Evolutionary conservation across 306 rosid genomes (phyloP).

Genomic region (Arachis stenosperma): DNA sequence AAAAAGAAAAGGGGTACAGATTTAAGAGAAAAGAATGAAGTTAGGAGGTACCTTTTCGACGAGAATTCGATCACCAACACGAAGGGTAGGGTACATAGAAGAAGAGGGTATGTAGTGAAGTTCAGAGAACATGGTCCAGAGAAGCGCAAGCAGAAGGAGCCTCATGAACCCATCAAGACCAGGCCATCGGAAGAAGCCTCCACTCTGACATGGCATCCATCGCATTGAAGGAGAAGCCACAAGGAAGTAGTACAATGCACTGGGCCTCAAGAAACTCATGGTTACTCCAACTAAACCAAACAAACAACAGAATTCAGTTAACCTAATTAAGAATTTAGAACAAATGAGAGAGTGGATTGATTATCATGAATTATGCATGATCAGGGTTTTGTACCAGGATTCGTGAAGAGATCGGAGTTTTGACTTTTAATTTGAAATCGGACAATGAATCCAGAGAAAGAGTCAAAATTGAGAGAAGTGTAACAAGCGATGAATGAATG

Average conservation of each 20-base stretch:
- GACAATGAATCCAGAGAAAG: neutral
- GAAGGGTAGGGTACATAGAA: constrained; percentile 89
- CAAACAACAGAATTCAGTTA: neutral
- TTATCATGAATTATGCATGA: neutral
- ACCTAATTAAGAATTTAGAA: neutral
- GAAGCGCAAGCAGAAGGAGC: constrained; percentile 61
- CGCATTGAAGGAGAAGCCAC: constrained; percentile 48
- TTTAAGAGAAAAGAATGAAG: neutral
- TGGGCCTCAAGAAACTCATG: constrained; percentile 77
- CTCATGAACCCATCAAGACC: constrained; percentile 76
- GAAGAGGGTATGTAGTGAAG: constrained; percentile 77
- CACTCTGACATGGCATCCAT: constrained; percentile 85
- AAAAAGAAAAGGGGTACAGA: too few species aligned
- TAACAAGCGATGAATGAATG: neutral
- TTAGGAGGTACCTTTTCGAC: constrained; percentile 59
- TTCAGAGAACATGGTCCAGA: constrained; percentile 75
- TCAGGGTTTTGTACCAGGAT: neutral
- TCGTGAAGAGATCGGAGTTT: neutral
- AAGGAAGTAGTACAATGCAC: constrained; percentile 53
- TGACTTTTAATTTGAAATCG: neutral
- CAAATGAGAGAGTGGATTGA: too few species aligned
- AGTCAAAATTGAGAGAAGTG: neutral
- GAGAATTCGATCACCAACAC: constrained; percentile 75
- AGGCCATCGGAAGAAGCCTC: constrained; percentile 83
- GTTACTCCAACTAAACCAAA: constrained; percentile 18